Base-by-base conservation (phyloP, 352 stramenopile genomes). In the Globisporangium takayamanum region DNA sequence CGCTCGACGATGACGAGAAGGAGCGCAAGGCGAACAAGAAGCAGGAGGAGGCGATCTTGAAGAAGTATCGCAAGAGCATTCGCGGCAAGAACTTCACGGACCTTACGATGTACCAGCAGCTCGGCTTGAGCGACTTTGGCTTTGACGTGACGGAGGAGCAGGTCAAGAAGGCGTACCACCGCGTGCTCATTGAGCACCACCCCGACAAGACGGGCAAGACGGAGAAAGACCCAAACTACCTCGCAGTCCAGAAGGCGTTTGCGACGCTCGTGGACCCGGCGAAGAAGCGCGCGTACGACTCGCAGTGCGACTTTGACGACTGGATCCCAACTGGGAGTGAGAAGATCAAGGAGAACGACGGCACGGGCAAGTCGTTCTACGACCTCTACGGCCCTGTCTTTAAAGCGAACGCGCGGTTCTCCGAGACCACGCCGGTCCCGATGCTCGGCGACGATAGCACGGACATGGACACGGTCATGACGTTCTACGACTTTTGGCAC, bases 401-500 rank as follows among this genome's bases (percentile, higher is more conserved):
- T 54, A 50, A 52, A 26, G 79, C 76, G 46, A 90, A 94, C 63
- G 86, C 84, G 15, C 74, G 78, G 14, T 94, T 92, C 65, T 96
- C 85, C 45, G 86, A 83, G 63, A 87, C 80, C 16, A 88, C 84
- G 61, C 79, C 89, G 0, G 86, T 92, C 45, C 85, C 88, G 4
- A 37, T 39, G 47, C 72, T 96, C 22, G 87, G 88, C 46, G 73
- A 73, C 28, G 76, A 95, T 60, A 58, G 68, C 41, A 65, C 62
- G 28, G 56, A 80, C 18, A 78, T 96, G 22, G 84, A 89, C 41
- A 66, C 72, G 18, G 84, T 93, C 2, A 87, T 87, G 57, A 62
- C 70, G 5, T 90, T 95, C 64, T 96, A 95, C 73, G 84, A 96
- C 70, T 96, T 96, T 69, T 96, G 87, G 80, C 73, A 82, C 78